A percentile compares a stretch with the other conserved stretches of the same genome.
These are phyloP conservation scores for Brassica juncea DNA, from an alignment of 345 rosid genomes.

Conservation along the genomic window DNA sequence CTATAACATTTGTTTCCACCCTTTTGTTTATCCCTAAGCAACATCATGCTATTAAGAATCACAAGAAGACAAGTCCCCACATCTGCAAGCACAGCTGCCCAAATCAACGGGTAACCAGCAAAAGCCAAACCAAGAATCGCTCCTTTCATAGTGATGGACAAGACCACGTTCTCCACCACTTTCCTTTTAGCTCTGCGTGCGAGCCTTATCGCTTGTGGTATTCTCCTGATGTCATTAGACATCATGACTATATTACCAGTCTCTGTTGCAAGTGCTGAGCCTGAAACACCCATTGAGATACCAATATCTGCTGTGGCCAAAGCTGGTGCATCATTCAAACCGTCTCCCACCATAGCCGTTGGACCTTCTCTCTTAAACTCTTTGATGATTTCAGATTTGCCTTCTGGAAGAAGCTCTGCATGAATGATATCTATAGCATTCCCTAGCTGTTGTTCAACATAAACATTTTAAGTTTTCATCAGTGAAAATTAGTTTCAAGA, in stretches of 20 bases:
- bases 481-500: not conserved
- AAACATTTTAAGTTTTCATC: not conserved
- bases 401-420: slow-evolving; percentile 83
- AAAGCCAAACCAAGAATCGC: slow-evolving; percentile 70
- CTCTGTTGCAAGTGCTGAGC: slow-evolving; percentile 87
- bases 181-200: slow-evolving; percentile 64
- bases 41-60: slow-evolving; percentile 77
- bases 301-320: slow-evolving; percentile 89
- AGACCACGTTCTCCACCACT: slow-evolving; percentile 62
- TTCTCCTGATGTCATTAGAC: slow-evolving; percentile 79
- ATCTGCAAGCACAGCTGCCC: slow-evolving; percentile 93
- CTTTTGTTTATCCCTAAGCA: slow-evolving; percentile 42
- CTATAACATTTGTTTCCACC: slow-evolving; percentile 29
- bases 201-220: slow-evolving; percentile 63
- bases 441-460: slow-evolving; percentile 53
- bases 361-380: slow-evolving; percentile 54
- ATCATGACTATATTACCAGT: slow-evolving; percentile 77
- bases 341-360: slow-evolving; percentile 90
- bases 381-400: slow-evolving; percentile 56
- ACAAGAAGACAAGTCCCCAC: slow-evolving; percentile 87
- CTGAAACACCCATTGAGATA: slow-evolving; percentile 88
- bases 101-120: slow-evolving; percentile 79
- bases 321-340: slow-evolving; percentile 91
- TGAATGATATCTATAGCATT: slow-evolving; percentile 58
- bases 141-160: slow-evolving; percentile 63